These are phyloP conservation scores for Penicillium pulvis DNA, from an alignment of 495 filamentous ascomycete genomes.

Conservation along the genomic window DNA sequence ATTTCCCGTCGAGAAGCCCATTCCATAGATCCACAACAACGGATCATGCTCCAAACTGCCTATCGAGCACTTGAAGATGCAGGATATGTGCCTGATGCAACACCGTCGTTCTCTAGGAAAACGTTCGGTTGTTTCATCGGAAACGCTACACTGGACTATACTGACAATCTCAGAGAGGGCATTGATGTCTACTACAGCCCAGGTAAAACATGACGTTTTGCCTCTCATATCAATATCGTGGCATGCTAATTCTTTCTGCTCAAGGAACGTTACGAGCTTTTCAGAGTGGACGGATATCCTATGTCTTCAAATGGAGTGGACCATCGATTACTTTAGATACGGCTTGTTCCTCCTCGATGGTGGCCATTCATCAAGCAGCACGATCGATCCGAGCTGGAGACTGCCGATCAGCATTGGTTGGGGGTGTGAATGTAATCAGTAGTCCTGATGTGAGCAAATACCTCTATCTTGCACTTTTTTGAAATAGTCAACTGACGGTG, in stretches of 20 bases:
- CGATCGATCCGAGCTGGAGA: conserved; percentile 34
- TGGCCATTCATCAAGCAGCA: conserved; percentile 37
- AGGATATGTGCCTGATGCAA: conserved; percentile 25
- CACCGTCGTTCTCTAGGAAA: not conserved
- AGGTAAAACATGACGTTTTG: not conserved
- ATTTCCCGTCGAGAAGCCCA: conserved; percentile 44
- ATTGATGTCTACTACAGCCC: conserved; percentile 8
- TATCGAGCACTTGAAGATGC: conserved; percentile 51
- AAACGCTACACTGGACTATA: not conserved
- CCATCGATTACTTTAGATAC: conserved; percentile 42
- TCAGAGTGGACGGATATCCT: not conserved
- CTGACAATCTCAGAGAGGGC: not conserved
- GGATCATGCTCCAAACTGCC: conserved; percentile 42
- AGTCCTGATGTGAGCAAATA: conserved; percentile 37
- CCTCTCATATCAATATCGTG: not conserved
- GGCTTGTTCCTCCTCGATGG: conserved; percentile 44
- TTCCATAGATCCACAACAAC: conserved; percentile 52
- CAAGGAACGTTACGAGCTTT: not conserved
- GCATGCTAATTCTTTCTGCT: not conserved
- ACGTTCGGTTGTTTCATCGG: conserved; percentile 4
- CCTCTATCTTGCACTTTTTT: conserved; percentile 25
- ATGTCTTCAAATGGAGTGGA: conserved; percentile 44
- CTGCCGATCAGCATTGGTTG: conserved; percentile 33
- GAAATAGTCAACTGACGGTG: too few species aligned
- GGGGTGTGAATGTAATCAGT: conserved; percentile 43